phyloP scores from a whole-genome alignment of 352 stramenopile genomes.

The Globisporangium orthogonon region DNA sequence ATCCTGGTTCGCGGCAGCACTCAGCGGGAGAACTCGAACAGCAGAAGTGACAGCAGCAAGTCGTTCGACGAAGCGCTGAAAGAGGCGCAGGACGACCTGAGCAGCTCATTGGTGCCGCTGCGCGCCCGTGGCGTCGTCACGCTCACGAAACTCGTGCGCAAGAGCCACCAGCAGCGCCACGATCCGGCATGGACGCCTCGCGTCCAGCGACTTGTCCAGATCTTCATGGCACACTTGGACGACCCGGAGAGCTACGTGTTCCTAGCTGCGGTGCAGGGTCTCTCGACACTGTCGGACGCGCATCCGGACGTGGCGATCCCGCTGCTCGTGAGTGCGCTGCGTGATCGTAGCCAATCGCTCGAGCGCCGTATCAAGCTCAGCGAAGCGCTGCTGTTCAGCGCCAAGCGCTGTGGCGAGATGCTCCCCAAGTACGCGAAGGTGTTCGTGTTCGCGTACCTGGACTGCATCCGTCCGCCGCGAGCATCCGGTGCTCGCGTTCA shows the following conservation, averaged over 20 bases:
- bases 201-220: conserved; percentile 38
- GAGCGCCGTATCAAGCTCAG: conserved; percentile 81
- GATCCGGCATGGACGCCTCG: conserved; percentile 39
- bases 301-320: conserved; percentile 64
- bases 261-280: conserved; percentile 70
- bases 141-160: conserved; percentile 70
- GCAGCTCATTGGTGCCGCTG: conserved; percentile 58
- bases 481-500: neutral
- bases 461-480: conserved; percentile 54
- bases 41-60: conserved; percentile 2
- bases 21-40: conserved; percentile 2
- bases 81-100: conserved; percentile 48
- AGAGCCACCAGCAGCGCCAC: conserved; percentile 33
- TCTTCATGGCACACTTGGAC: conserved; percentile 59
- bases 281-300: conserved; percentile 52
- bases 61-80: conserved; percentile 53
- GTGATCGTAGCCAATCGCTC: conserved; percentile 35
- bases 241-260: conserved; percentile 84
- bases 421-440: conserved; percentile 61
- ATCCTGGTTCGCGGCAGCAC: conserved; percentile 46
- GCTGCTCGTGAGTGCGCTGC: conserved; percentile 43
- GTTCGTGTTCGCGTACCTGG: conserved; percentile 78
- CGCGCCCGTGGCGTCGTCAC: conserved; percentile 67
- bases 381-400: conserved; percentile 74
- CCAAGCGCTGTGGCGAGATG: conserved; percentile 67